phyloP scores from a whole-genome alignment of 352 stramenopile species.

The Globisporangium paroecandrum region DNA sequence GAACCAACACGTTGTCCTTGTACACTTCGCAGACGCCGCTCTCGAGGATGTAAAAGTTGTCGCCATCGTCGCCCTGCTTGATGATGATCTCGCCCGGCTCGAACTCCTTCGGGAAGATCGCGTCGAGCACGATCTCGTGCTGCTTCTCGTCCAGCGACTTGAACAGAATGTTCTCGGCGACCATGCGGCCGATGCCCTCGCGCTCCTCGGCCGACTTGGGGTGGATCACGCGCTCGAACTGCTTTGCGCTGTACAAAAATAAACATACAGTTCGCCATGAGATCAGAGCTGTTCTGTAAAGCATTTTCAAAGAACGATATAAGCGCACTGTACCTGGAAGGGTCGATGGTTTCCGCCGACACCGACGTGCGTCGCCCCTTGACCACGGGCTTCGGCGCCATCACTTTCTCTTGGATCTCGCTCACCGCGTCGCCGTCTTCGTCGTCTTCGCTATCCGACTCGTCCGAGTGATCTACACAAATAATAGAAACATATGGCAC shows the following conservation, averaged over 20 bases:
- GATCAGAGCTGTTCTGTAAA: not conserved
- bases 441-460: conserved; percentile 86
- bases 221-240: conserved; percentile 81
- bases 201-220: conserved; percentile 81
- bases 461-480: conserved; percentile 73
- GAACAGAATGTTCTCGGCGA: conserved; percentile 89
- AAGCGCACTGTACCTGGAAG: conserved; percentile 25
- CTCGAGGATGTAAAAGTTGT: conserved; percentile 95
- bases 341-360: conserved; percentile 85
- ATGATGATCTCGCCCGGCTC: conserved; percentile 79
- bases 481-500: not conserved
- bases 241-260: conserved; percentile 39
- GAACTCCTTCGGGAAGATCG: conserved; percentile 86
- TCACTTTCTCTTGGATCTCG: conserved; percentile 69
- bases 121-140: conserved; percentile 80
- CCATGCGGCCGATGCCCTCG: conserved; percentile 73
- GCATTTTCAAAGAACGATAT: not conserved
- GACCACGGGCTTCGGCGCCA: conserved; percentile 57
- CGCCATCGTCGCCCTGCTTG: conserved; percentile 88
- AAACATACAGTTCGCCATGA: not conserved
- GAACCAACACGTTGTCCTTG: conserved; percentile 84
- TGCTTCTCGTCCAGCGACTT: conserved; percentile 89
- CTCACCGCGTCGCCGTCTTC: conserved; percentile 74
- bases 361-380: conserved; percentile 88
- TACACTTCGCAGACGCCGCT: conserved; percentile 90